Evolutionary conservation across 2,329 filamentous ascomycete genomes (phyloP).

Genomic region (Ophiostoma montium): DNA sequence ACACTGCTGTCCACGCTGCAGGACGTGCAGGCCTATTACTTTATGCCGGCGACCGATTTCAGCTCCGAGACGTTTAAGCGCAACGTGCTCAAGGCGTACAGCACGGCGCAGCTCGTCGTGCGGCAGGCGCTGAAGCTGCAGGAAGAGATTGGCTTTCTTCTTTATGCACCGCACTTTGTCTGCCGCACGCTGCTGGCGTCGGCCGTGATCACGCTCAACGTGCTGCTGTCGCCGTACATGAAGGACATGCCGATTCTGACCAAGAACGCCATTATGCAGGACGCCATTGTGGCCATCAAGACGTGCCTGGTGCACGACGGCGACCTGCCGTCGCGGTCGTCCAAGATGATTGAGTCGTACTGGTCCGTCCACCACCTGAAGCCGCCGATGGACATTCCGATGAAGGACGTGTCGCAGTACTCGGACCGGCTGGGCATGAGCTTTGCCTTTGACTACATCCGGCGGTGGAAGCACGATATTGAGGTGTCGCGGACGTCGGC

Average conservation of each 20-base stretch:
- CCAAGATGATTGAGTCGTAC: constrained; percentile 34
- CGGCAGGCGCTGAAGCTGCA: constrained; percentile 29
- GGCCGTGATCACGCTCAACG: constrained; percentile 29
- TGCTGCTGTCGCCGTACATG: constrained; percentile 31
- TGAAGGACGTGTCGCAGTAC: constrained; percentile 25
- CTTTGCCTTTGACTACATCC: constrained; percentile 35
- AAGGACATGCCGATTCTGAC: constrained; percentile 18
- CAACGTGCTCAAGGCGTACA: constrained; percentile 32
- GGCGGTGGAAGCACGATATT: constrained; percentile 30
- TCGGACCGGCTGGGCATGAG: constrained; percentile 34
- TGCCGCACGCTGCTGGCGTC: constrained; percentile 33
- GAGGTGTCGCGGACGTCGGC: constrained; percentile 23
- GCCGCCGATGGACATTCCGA: constrained; percentile 23
- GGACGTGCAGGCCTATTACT: constrained; percentile 41
- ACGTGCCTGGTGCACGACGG: constrained; percentile 32
- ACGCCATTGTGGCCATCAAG: constrained; percentile 23
- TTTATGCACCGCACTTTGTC: constrained; percentile 35
- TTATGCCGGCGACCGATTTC: constrained; percentile 28
- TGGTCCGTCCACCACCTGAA: constrained; percentile 28
- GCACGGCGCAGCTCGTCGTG: constrained; percentile 32
- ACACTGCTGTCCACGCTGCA: constrained; percentile 33
- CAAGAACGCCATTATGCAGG: constrained; percentile 19
- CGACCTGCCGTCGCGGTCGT: constrained; percentile 32
- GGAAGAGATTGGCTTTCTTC: constrained; percentile 24
- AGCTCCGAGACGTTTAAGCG: constrained; percentile 26